phyloP scores from a whole-genome alignment of 2,329 filamentous ascomycete genomes.

The Coccinonectria pachysandricola region DNA sequence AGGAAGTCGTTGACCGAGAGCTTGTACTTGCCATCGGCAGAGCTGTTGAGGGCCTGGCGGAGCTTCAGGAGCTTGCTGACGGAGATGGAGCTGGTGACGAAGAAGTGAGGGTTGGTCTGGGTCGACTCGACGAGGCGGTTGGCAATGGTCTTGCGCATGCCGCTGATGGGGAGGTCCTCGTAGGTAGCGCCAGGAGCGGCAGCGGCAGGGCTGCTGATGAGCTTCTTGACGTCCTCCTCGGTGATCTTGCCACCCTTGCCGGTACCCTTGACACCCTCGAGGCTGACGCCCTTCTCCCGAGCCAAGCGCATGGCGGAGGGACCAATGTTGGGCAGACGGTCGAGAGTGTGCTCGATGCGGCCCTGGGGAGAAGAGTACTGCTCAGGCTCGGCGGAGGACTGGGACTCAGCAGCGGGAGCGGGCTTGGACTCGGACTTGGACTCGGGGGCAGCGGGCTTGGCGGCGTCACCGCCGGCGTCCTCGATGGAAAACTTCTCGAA shows the following conservation, averaged over 20 bases:
- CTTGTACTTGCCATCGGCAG: slow-evolving; percentile 90
- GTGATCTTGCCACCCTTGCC: slow-evolving; percentile 81
- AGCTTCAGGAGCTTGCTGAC: slow-evolving; percentile 95
- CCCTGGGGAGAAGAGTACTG: slow-evolving; percentile 66
- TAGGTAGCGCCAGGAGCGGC: slow-evolving; percentile 55
- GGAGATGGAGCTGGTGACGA: slow-evolving; percentile 81
- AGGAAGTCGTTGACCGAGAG: slow-evolving; percentile 99
- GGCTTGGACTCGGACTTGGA: slow-evolving; percentile 52
- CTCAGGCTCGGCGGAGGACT: slow-evolving; percentile 43
- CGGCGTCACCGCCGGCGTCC: slow-evolving; percentile 74
- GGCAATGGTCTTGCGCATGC: slow-evolving; percentile 98
- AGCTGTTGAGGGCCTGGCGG: slow-evolving; percentile 81
- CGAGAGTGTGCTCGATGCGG: slow-evolving; percentile 71
- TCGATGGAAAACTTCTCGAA: slow-evolving; percentile 83
- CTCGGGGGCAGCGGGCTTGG: slow-evolving; percentile 51
- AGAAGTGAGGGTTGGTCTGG: slow-evolving; percentile 96
- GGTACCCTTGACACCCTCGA: slow-evolving; percentile 74
- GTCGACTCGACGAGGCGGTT: slow-evolving; percentile 78
- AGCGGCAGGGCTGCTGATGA: slow-evolving; percentile 45
- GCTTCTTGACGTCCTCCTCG: slow-evolving; percentile 88
- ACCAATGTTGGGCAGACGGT: slow-evolving; percentile 66
- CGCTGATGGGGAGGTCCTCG: slow-evolving; percentile 73
- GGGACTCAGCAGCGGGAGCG: slow-evolving; percentile 37
- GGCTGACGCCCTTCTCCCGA: slow-evolving; percentile 69
- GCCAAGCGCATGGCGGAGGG: slow-evolving; percentile 72